Percentiles rank a stretch among this genome's conserved stretches.
Conservation (phyloP, 495 filamentous ascomycete species). For the Glutinoglossum americanum region DNA sequence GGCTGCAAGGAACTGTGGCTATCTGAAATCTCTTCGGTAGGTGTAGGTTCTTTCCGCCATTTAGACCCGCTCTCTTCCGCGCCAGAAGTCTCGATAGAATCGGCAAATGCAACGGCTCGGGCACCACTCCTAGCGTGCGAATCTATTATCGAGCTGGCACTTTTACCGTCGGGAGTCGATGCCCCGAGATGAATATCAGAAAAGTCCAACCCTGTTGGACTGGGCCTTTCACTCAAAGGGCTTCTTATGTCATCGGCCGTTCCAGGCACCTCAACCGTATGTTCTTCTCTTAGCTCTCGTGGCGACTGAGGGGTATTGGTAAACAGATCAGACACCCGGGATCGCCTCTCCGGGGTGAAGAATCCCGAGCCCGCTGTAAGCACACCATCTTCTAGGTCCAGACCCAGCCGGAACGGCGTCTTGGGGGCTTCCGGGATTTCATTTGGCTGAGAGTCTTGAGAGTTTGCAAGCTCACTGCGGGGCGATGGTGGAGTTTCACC, state of each 20-base stretch:
- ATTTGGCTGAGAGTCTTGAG: not conserved
- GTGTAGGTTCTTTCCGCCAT: not conserved
- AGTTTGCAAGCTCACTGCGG: not conserved
- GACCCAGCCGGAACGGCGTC: not conserved
- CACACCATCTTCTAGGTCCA: not conserved
- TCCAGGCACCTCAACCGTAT: not conserved
- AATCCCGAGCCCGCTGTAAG: not conserved
- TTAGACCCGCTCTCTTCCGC: not conserved
- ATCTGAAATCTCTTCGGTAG: not conserved
- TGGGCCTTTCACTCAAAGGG: not conserved
- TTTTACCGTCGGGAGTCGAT: not conserved
- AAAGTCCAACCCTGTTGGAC: not conserved
- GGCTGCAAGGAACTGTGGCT: not conserved
- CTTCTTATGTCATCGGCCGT: not conserved
- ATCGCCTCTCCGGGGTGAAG: not conserved
- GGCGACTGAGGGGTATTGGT: not conserved
- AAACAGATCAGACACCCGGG: not conserved
- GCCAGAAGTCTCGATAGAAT: not conserved
- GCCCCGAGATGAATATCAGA: not conserved
- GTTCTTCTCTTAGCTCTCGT: not conserved
- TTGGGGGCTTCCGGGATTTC: not conserved
- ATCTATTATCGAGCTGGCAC: not conserved
- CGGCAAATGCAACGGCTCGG: not conserved
- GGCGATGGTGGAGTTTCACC: not conserved
- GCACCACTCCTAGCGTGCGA: not conserved